Base-by-base conservation (phyloP, 495 filamentous ascomycete genomes). In the Cercophora samala region DNA sequence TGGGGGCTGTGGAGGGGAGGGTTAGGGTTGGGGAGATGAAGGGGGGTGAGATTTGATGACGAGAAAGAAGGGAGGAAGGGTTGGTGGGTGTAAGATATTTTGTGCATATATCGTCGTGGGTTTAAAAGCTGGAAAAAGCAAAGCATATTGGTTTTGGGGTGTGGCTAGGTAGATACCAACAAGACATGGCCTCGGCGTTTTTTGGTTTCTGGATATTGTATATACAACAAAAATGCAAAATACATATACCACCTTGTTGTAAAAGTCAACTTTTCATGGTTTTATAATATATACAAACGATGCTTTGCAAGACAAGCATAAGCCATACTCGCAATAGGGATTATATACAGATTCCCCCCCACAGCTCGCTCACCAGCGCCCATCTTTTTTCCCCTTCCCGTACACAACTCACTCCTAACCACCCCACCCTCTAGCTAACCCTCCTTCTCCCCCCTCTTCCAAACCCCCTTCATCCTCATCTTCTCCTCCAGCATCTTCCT, bases 1-100 rank as follows among this genome's bases (percentile, higher is more conserved):
- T 77, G 18, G 79, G 77, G 64, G 66, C 66, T 32, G 59, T 82
- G 51, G 80, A 82, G 68, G 74, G 79, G 4, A 75, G 76, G 74
- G 74, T 75, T 18, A 70, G 80, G 68, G 74, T 64, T 37, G 70
- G 69, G 4, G 80, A 79, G 51, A 32, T 82, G 56, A 75, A 63
- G 68, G 52, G 24, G n/a, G n/a, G n/a, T n/a, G n/a, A n/a, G n/a
- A n/a, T n/a, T 54, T 22, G 51, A 17, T 23, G 26, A 37, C 26
- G 32, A 32, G 11, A 19, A 21, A n/a, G 13, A 4, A 32, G 60
- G 29, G 5, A 37, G 18, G 56, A 21, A 29, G 46, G 18, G 19
- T n/a, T n/a, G 13, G 19, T 21, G 60, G n/a, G 6, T 42, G 3
- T 15, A 58, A 3, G 46, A n/a, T 18, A 22, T 4, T 19, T 25